phyloP scores from a whole-genome alignment of 2,329 filamentous ascomycete genomes.

The Pseudocercospora macadamiae region DNA sequence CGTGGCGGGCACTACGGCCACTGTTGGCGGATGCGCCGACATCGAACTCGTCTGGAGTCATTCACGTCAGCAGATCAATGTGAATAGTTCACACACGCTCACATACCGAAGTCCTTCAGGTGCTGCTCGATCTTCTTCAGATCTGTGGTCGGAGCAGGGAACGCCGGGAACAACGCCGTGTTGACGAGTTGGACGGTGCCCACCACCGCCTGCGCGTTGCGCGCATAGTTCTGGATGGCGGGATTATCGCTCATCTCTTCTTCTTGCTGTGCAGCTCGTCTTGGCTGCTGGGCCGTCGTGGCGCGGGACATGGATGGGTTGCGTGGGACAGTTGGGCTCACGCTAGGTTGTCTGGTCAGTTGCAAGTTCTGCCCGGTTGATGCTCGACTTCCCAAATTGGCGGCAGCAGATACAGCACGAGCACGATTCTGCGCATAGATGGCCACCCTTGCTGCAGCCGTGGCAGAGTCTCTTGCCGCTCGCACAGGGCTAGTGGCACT shows the following conservation, averaged over 20 bases:
- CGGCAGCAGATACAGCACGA: neutral
- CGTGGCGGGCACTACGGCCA: neutral
- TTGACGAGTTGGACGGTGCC: slow-evolving; percentile 1
- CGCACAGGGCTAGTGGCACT: neutral
- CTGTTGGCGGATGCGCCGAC: neutral
- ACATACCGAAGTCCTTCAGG: slow-evolving; percentile 14
- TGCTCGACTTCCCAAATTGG: neutral
- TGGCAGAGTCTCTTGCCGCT: neutral
- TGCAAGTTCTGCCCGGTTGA: neutral
- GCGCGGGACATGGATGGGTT: neutral
- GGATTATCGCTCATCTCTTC: slow-evolving; percentile 22
- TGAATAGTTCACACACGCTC: neutral
- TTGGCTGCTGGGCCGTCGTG: neutral
- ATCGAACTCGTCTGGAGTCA: slow-evolving; percentile 10
- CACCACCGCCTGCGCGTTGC: neutral
- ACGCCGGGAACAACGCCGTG: slow-evolving; percentile 5
- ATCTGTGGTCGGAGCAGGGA: slow-evolving; percentile 12
- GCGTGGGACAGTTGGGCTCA: neutral
- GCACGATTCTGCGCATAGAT: neutral
- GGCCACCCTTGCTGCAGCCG: neutral
- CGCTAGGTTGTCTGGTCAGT: neutral
- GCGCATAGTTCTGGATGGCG: slow-evolving; percentile 19
- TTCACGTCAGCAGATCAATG: neutral
- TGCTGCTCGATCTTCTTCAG: slow-evolving; percentile 9
- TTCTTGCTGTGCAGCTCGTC: neutral